Evolutionary conservation across 1,284 basidiomycete genomes (phyloP).

Genomic region (Ganoderma boninense): DNA sequence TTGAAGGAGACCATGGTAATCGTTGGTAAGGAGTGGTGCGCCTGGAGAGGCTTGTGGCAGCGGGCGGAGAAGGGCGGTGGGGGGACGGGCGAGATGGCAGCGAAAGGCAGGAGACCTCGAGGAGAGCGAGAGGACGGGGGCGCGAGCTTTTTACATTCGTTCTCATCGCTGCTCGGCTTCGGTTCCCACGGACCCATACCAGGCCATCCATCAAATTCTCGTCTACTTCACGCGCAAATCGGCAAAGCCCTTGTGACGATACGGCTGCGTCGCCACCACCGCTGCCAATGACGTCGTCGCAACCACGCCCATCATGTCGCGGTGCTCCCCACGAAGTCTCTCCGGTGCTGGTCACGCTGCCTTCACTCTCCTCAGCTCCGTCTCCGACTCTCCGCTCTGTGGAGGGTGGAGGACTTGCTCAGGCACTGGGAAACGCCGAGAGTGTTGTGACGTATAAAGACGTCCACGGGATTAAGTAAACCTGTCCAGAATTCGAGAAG

Average conservation of each 20-base stretch:
- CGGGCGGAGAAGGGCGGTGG: conserved; percentile 14
- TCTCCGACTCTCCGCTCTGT: not conserved
- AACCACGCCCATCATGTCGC: not conserved
- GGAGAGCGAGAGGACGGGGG: conserved; percentile 14
- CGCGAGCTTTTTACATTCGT: conserved; percentile 24
- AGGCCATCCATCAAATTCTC: not conserved
- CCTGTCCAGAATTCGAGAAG: not conserved
- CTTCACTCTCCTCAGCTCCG: not conserved
- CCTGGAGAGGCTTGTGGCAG: conserved; percentile 32
- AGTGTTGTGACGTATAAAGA: not conserved
- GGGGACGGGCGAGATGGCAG: conserved; percentile 5
- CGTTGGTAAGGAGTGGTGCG: conserved; percentile 22
- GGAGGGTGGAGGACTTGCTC: not conserved
- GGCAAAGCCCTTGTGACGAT: not conserved
- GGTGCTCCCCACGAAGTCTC: not conserved
- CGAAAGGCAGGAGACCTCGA: conserved; percentile 29
- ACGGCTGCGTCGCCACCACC: not conserved
- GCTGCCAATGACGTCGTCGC: not conserved
- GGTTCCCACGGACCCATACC: conserved; percentile 21
- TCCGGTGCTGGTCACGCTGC: not conserved
- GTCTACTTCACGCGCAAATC: not conserved
- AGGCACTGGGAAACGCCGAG: conserved; percentile 1
- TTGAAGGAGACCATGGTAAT: conserved; percentile 35
- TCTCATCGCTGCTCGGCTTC: conserved; percentile 13
- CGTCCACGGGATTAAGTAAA: not conserved